Evolutionary conservation across 2,329 filamentous ascomycete genomes (phyloP).

Genomic region (Camillea tinctor): DNA sequence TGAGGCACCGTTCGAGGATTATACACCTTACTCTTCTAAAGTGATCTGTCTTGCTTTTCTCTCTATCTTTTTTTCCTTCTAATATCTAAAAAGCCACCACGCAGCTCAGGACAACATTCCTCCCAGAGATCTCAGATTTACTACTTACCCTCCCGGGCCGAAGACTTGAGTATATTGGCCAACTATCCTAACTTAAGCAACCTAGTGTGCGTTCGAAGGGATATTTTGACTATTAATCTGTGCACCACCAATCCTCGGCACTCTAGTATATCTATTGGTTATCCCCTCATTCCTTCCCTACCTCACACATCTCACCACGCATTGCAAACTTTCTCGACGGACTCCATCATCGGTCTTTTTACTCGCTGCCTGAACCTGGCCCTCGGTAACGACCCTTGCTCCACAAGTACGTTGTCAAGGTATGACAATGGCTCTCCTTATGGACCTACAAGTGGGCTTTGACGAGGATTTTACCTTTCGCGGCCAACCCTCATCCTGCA

Average conservation of each 20-base stretch:
- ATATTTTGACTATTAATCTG: constrained; percentile 20
- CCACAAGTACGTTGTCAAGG: constrained; percentile 2
- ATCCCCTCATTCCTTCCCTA: constrained; percentile 28
- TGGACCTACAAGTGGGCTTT: constrained; percentile 32
- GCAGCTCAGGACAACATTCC: constrained; percentile 29
- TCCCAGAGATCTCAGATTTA: constrained; percentile 19
- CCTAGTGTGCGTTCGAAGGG: constrained; percentile 19
- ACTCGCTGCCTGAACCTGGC: constrained; percentile 10
- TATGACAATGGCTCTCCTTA: constrained; percentile 33
- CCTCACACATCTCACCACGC: constrained; percentile 13
- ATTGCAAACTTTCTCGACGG: constrained; percentile 12
- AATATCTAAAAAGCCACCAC: constrained; percentile 11
- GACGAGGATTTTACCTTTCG: constrained; percentile 27
- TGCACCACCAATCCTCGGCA: constrained; percentile 19
- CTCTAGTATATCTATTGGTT: constrained; percentile 28
- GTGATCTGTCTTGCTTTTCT: neutral
- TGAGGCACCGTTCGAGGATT: neutral
- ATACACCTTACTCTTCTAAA: constrained; percentile 3
- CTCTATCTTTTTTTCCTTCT: constrained; percentile 13
- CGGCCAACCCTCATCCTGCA: constrained; percentile 18
- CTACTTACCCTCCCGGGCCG: constrained; percentile 26
- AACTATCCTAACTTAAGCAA: constrained; percentile 24
- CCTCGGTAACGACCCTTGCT: constrained; percentile 14
- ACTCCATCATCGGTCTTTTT: constrained; percentile 10
- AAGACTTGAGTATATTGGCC: constrained; percentile 28